Conservation (phyloP, 164 flowering plant species). For the Macadamia tetraphylla region DNA sequence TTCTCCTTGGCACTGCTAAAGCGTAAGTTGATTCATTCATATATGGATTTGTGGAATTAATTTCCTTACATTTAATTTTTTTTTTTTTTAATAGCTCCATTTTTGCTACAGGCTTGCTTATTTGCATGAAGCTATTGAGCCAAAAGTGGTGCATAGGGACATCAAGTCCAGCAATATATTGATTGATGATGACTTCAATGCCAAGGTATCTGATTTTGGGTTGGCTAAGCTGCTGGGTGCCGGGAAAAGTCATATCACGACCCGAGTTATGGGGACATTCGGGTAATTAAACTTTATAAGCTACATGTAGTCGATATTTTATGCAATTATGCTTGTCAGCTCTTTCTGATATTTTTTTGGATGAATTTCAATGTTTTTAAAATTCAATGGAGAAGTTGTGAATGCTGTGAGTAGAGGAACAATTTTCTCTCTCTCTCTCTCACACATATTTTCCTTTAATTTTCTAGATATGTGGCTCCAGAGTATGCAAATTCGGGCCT, state of each 20-base stretch:
- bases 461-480: constrained; percentile 72
- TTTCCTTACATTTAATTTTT: neutral
- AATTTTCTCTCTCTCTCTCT: neutral
- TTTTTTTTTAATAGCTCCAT: neutral
- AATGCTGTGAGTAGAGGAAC: neutral
- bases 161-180: constrained; percentile 89
- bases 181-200: constrained; percentile 75
- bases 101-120: constrained; percentile 65
- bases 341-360: neutral
- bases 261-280: constrained; percentile 96
- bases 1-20: constrained; percentile 83
- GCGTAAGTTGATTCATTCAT: constrained; percentile 47
- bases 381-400: neutral
- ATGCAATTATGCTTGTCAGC: no score
- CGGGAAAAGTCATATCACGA: constrained; percentile 81
- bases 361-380: neutral
- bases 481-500: constrained; percentile 90
- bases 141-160: constrained; percentile 88
- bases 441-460: neutral
- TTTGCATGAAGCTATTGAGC: constrained; percentile 89
- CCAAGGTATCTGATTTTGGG: constrained; percentile 90
- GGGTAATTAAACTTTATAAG: constrained; percentile 43
- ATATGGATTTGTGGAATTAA: neutral
- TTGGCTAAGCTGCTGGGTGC: constrained; percentile 84
- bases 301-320: neutral